Evolutionary conservation across 202 grass and related monocot genomes (phyloP), one percentile per base, ranked within the genome.

Genomic region (Dendrocalamus latiflorus): DNA sequence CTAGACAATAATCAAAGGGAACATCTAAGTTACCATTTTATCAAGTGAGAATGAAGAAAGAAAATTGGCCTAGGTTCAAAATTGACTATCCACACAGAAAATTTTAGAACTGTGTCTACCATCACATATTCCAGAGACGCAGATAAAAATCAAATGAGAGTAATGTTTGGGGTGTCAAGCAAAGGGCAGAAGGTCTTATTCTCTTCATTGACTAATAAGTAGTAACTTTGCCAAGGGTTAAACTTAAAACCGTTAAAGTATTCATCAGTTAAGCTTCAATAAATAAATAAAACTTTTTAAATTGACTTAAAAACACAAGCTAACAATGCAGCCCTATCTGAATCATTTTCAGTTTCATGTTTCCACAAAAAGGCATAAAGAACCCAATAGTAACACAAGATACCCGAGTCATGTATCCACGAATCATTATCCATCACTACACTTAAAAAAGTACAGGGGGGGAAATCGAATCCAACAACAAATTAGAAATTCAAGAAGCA

Each of bases 401-500:
- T 39, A 84, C 20, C 15, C 8, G 14, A 12, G 26, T 13, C n/a
- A 18, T 62, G 20, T 53, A 69, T 57, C 60, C 57, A 80, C 81
- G 9, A 22, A 58, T 28, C 25, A 63, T 30, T 30, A 77, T 47
- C 68, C 36, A 44, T 66, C n/a, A 55, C 37, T 75, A 74, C 68
- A 62, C 15, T 18, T 80, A 37, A 15, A 21, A 37, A 91, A 73
- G 48, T 82, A 34, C 9, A 37, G 14, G 26, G 61, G 41, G 21
- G 34, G 16, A 42, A 76, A 28, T 12, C 28, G 4, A 60, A 80
- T 44, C 37, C 79, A 42, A 72, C 58, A 77, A 21, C 12, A 64
- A 84, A 78, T 21, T 24, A 55, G 50, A 64, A 57, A 9, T 24
- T 57, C 54, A 57, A 57, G 73, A 16, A 80, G 84, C 76, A 76